Percentiles rank a stretch among this genome's conserved stretches.
Conservation (phyloP, 1,139 yeast species). For the Suhomyces maxii region DNA sequence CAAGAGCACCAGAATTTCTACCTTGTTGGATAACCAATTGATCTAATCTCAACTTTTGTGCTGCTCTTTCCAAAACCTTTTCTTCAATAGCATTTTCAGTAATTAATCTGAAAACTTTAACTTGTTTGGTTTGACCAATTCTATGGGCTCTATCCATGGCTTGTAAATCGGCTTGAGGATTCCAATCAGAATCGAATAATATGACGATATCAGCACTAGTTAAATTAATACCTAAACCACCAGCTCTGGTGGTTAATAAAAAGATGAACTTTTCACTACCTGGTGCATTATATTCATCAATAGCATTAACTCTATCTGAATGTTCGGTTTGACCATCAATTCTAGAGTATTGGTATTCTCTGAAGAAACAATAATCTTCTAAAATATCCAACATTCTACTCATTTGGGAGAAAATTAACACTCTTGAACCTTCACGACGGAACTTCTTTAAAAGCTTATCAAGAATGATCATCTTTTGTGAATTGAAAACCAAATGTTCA, state of each 20-base stretch:
- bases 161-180: conserved; percentile 84
- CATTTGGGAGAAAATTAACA: conserved; percentile 79
- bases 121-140: conserved; percentile 84
- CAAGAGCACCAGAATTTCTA: conserved; percentile 40
- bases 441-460: conserved; percentile 66
- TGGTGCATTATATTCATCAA: conserved; percentile 75
- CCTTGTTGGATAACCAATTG: conserved; percentile 84
- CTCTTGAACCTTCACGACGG: conserved; percentile 69
- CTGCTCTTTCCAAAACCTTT: conserved; percentile 75
- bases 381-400: conserved; percentile 75
- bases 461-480: conserved; percentile 70
- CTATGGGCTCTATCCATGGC: conserved; percentile 90
- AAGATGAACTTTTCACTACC: conserved; percentile 69
- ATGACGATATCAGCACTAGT: conserved; percentile 76
- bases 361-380: conserved; percentile 73
- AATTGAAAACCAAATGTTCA: conserved; percentile 72
- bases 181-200: conserved; percentile 80
- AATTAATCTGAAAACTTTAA: conserved; percentile 70
- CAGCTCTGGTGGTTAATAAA: conserved; percentile 77
- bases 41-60: conserved; percentile 74
- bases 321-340: conserved; percentile 84
- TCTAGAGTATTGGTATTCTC: conserved; percentile 69
- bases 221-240: conserved; percentile 82
- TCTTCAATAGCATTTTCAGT: conserved; percentile 83
- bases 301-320: conserved; percentile 70